Percentiles rank a stretch among this genome's conserved stretches.
phyloP scores from a whole-genome alignment of 208 protist genomes.

The Leishmania major region DNA sequence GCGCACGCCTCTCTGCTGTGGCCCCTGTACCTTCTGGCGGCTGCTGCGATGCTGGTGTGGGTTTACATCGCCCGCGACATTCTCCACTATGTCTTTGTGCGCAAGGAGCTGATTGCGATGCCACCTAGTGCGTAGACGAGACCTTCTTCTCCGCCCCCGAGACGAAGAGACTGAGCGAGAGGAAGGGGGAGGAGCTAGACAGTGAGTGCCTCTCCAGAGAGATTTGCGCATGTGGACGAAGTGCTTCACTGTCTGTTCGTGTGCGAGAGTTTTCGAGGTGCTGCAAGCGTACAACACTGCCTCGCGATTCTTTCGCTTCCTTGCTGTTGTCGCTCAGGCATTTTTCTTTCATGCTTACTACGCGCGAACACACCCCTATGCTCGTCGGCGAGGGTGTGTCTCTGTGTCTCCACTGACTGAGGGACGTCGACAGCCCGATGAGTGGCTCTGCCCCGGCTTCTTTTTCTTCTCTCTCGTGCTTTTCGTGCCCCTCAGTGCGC shows the following conservation, averaged over 20 bases:
- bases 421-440: not conserved
- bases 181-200: not conserved
- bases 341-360: no score
- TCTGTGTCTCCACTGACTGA: not conserved
- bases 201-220: not conserved
- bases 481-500: not conserved
- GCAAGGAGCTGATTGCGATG: not conserved
- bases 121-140: not conserved
- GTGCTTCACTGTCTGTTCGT: not conserved
- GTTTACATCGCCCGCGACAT: conserved; percentile 15
- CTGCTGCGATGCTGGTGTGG: conserved; percentile 42
- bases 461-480: not conserved
- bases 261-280: not conserved
- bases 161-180: not conserved
- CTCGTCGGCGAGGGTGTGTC: not conserved
- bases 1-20: conserved; percentile 57
- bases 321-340: not conserved
- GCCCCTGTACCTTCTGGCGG: conserved; percentile 46
- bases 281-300: not conserved
- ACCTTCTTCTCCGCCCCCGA: not conserved
- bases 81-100: not conserved
- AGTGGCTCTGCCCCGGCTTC: not conserved
- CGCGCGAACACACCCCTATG: not conserved
- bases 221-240: no score
- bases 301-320: not conserved